Conservation (phyloP, 805 yeast genomes). For the Scheffersomyces ergatensis region DNA sequence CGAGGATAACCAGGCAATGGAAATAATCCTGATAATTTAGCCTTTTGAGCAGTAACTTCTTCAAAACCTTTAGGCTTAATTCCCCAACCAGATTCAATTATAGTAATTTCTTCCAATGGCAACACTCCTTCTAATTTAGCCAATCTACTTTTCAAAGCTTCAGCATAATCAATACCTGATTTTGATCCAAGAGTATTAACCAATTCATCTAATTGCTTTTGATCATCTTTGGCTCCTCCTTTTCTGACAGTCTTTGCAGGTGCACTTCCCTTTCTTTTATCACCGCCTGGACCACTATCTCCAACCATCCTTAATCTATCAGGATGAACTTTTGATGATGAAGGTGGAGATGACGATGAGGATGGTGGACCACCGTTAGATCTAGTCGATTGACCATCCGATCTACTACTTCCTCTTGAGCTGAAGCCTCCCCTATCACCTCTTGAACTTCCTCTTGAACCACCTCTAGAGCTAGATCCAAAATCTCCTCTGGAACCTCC, state of each 20-base stretch:
- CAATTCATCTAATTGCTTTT: too few species aligned
- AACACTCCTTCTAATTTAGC: slow-evolving; percentile 19
- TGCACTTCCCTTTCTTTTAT: not conserved
- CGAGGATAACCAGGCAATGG: slow-evolving; percentile 68
- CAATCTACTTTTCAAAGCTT: not conserved
- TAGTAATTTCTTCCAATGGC: slow-evolving; percentile 50
- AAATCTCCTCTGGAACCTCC: not conserved
- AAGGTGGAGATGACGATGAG: not conserved
- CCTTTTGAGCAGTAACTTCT: slow-evolving; percentile 68
- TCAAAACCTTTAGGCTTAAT: slow-evolving; percentile 71
- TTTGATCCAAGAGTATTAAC: too few species aligned
- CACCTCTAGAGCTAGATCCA: not conserved
- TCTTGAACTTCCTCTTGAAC: not conserved
- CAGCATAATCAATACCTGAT: not conserved
- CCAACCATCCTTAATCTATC: not conserved
- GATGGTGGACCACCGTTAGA: not conserved
- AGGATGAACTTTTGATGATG: not conserved
- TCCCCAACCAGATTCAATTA: slow-evolving; percentile 65
- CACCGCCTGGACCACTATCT: not conserved
- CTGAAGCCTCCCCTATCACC: too few species aligned
- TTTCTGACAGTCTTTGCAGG: not conserved
- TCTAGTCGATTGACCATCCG: not conserved
- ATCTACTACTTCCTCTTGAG: not conserved
- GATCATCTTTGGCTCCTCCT: not conserved
- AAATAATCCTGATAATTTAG: slow-evolving; percentile 76